phyloP scores from a whole-genome alignment of 108 stramenopile species.

The Cafeteria roenbergensis region DNA sequence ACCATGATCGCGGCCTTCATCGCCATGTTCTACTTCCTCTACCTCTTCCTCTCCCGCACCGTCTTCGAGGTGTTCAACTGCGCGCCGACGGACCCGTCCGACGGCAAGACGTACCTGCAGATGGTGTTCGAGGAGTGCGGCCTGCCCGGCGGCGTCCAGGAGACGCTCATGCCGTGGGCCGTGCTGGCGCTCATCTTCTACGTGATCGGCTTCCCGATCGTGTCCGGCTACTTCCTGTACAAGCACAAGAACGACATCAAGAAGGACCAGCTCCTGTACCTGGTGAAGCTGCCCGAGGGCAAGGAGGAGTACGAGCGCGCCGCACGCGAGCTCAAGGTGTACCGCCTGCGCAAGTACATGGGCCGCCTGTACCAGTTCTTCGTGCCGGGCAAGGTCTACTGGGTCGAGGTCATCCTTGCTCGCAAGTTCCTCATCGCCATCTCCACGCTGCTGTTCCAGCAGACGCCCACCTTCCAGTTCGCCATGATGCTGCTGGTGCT shows the following conservation, averaged over 20 bases:
- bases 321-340: constrained; percentile 23
- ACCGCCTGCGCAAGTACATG: not conserved
- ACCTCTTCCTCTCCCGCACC: constrained; percentile 23
- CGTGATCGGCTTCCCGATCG: constrained; percentile 13
- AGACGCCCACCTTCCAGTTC: constrained; percentile 14
- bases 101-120: constrained; percentile 25
- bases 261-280: constrained; percentile 19
- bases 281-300: constrained; percentile 4
- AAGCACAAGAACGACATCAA: not conserved
- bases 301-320: constrained; percentile 2
- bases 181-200: not conserved
- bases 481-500: constrained; percentile 20
- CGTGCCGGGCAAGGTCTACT: constrained; percentile 17
- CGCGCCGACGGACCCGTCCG: constrained; percentile 9
- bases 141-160: constrained; percentile 9
- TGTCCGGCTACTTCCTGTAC: constrained; percentile 2
- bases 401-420: constrained; percentile 20
- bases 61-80: constrained; percentile 25
- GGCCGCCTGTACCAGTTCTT: constrained; percentile 17
- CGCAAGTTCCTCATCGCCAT: constrained; percentile 25
- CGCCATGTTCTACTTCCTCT: constrained; percentile 26
- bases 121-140: constrained; percentile 14
- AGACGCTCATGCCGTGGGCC: constrained; percentile 22
- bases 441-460: constrained; percentile 13
- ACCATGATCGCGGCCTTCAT: constrained; percentile 3